A percentile compares a stretch with the other conserved stretches of the same genome.
phyloP scores from a whole-genome alignment of 305 asterid genomes.

The Andrographis paniculata region DNA sequence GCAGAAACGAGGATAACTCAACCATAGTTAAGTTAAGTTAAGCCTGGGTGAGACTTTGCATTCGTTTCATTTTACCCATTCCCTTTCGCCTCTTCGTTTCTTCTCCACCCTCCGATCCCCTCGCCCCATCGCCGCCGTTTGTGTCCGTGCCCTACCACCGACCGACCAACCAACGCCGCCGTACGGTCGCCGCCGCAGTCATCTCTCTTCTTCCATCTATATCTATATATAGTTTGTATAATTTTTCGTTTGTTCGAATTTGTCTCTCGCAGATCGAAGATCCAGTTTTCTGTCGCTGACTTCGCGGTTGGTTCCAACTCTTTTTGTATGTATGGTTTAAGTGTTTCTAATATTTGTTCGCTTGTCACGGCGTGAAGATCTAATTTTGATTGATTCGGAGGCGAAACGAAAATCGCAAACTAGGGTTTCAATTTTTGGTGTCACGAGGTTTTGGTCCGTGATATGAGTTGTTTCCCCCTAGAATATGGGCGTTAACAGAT shows the following conservation, averaged over 20 bases:
- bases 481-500: conserved; percentile 6
- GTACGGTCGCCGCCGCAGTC: not conserved
- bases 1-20: conserved; percentile 10
- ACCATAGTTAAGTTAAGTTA: conserved; percentile 25
- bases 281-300: conserved; percentile 20
- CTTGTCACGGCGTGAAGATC: conserved; percentile 18
- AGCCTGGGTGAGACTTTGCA: conserved; percentile 16
- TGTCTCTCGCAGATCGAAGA: conserved; percentile 28
- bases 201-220: not conserved
- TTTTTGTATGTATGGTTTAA: conserved; percentile 10
- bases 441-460: conserved; percentile 15
- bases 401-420: conserved; percentile 5
- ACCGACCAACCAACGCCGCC: conserved; percentile 26
- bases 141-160: conserved; percentile 6
- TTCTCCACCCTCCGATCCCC: conserved; percentile 21
- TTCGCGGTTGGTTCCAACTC: conserved; percentile 20
- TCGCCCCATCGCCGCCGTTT: conserved; percentile 22
- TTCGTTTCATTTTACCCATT: conserved; percentile 17
- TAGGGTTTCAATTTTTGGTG: conserved; percentile 32
- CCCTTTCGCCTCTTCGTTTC: conserved; percentile 17
- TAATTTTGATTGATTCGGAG: conserved; percentile 19
- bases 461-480: not conserved
- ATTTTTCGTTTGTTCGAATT: conserved; percentile 21
- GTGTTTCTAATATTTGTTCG: conserved; percentile 10
- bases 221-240: not conserved